Evolutionary conservation across 2,329 filamentous ascomycete species (phyloP).

Genomic region (Pseudogymnoascus verrucosus): DNA sequence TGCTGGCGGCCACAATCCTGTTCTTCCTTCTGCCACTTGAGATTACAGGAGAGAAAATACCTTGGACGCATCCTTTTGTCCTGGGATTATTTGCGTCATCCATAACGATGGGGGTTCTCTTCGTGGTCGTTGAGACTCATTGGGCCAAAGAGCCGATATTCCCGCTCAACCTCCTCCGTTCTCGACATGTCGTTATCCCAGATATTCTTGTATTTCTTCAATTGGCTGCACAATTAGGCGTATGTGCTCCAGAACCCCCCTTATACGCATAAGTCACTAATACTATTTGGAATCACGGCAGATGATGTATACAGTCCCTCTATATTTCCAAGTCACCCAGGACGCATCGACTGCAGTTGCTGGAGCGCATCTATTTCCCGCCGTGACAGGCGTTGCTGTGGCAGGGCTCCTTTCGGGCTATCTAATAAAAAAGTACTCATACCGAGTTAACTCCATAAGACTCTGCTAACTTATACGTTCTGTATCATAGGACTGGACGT

Average conservation of each 20-base stretch:
- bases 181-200: constrained; percentile 44
- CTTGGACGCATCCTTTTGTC: constrained; percentile 32
- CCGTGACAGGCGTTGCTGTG: constrained; percentile 57
- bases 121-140: constrained; percentile 29
- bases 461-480: neutral
- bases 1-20: constrained; percentile 37
- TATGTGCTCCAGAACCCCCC: constrained; percentile 27
- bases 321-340: constrained; percentile 62
- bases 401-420: constrained; percentile 54
- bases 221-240: constrained; percentile 48
- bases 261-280: constrained; percentile 5
- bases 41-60: constrained; percentile 37
- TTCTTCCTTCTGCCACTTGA: constrained; percentile 39
- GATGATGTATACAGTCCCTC: constrained; percentile 57
- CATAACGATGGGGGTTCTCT: constrained; percentile 20
- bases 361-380: constrained; percentile 54
- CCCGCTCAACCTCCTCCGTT: constrained; percentile 44
- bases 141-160: constrained; percentile 49
- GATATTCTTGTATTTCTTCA: constrained; percentile 47
- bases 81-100: constrained; percentile 26
- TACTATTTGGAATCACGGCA: constrained; percentile 16
- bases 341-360: constrained; percentile 50
- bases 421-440: constrained; percentile 40
- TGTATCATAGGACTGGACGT: constrained; percentile 40
- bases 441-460: neutral